A percentile compares a stretch with the other conserved stretches of the same genome.
These are phyloP conservation scores for Xenosphaeropsis pyriputrescens DNA, from an alignment of 2,329 filamentous ascomycete genomes.

Conservation along the genomic window DNA sequence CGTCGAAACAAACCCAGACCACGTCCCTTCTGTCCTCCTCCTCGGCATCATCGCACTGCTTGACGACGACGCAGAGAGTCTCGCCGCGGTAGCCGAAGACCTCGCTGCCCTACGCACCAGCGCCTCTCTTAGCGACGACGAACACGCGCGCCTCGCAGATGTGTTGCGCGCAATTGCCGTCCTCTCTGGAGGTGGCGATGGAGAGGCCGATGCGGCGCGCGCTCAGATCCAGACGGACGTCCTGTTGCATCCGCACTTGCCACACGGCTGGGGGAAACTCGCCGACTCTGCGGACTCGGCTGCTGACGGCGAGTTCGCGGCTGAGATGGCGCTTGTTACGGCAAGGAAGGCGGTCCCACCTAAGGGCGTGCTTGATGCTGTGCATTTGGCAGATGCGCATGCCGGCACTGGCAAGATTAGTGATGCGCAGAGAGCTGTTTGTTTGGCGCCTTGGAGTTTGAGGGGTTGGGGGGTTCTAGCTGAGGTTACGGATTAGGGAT, in stretches of 20 bases:
- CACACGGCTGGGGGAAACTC: constrained; percentile 69
- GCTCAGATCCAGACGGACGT: constrained; percentile 61
- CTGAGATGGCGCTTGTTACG: constrained; percentile 72
- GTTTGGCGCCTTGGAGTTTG: constrained; percentile 64
- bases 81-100: constrained; percentile 69
- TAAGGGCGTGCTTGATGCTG: constrained; percentile 48
- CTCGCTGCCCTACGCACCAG: constrained; percentile 58
- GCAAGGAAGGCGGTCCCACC: constrained; percentile 64
- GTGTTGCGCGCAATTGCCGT: constrained; percentile 62
- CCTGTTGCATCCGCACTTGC: constrained; percentile 66
- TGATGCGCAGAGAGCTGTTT: constrained; percentile 63
- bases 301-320: constrained; percentile 24
- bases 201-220: constrained; percentile 24
- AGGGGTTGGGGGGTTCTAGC: constrained; percentile 14
- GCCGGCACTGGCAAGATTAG: constrained; percentile 54
- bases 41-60: constrained; percentile 74
- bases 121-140: constrained; percentile 42
- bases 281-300: constrained; percentile 39
- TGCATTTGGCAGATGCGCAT: constrained; percentile 59
- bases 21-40: constrained; percentile 67
- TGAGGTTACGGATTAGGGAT: too few species aligned
- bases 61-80: constrained; percentile 62
- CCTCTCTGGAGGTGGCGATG: constrained; percentile 28
- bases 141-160: constrained; percentile 57
- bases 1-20: constrained; percentile 58